Conservation (phyloP, 495 filamentous ascomycete species). For the Sordaria brevicollis region DNA sequence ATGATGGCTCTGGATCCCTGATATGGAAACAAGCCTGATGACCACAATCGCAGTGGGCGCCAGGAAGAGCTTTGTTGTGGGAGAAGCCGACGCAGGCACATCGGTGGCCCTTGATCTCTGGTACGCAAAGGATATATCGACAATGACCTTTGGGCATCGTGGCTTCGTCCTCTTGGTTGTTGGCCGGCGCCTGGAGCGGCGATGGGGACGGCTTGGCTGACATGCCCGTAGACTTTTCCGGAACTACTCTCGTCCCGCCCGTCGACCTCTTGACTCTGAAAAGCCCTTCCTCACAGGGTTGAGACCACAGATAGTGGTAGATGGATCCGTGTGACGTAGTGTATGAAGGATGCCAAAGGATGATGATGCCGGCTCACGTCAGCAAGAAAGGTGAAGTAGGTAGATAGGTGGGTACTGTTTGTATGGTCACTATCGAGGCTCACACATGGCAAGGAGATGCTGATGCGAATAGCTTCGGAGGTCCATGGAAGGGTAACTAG, state of each 20-base stretch:
- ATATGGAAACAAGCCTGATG: constrained; percentile 46
- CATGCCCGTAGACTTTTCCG: background rate
- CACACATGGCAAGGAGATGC: constrained; percentile 17
- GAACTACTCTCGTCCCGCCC: background rate
- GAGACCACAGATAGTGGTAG: background rate
- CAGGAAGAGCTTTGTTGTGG: constrained; percentile 38
- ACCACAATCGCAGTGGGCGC: constrained; percentile 43
- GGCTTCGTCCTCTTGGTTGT: constrained; percentile 23
- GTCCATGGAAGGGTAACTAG: constrained; percentile 16
- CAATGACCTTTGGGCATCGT: constrained; percentile 43
- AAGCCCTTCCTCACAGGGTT: background rate
- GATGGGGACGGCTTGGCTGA: constrained; percentile 22
- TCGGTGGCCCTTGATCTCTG: constrained; percentile 43
- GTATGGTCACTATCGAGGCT: constrained; percentile 15
- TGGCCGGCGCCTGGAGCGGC: constrained; percentile 18
- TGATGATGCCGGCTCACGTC: constrained; percentile 2
- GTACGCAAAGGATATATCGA: constrained; percentile 43
- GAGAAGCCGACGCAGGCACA: constrained; percentile 46
- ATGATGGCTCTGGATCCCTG: constrained; percentile 27
- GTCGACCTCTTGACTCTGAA: background rate
- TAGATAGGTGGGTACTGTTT: background rate
- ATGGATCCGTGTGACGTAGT: background rate
- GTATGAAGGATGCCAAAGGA: background rate
- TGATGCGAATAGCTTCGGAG: constrained; percentile 4
- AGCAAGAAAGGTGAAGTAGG: background rate